A percentile compares a stretch with the other conserved stretches of the same genome.
Conservation (phyloP, 371 early-diverging fungal species). For the Capillidium heterosporum region DNA sequence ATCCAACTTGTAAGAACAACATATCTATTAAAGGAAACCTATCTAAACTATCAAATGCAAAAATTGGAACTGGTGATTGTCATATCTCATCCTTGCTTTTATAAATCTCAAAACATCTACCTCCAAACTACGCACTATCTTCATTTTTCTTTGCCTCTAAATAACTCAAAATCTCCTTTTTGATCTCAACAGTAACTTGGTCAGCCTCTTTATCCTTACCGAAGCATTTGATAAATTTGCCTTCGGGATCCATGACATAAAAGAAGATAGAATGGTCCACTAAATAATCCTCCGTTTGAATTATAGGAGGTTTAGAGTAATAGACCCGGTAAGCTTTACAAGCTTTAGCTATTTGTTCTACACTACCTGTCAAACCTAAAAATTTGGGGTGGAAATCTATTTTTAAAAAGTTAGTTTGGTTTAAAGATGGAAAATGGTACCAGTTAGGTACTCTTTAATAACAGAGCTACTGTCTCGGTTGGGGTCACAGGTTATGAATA, state of each 20-base stretch:
- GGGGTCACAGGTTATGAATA: conserved; percentile 94
- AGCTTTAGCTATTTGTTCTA: conserved; percentile 59
- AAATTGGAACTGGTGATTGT: no score
- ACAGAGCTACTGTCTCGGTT: conserved; percentile 74
- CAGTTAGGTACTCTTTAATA: conserved; percentile 69
- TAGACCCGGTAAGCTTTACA: conserved; percentile 91
- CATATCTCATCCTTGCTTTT: no score
- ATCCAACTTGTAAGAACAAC: no score
- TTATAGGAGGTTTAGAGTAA: conserved; percentile 68
- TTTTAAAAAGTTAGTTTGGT: neutral
- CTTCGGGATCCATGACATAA: conserved; percentile 86
- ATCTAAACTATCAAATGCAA: no score
- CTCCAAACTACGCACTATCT: no score
- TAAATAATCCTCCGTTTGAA: conserved; percentile 77
- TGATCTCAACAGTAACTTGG: conserved; percentile 34
- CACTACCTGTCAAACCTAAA: conserved; percentile 78
- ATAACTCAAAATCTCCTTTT: conserved; percentile 21
- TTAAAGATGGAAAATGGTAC: conserved; percentile 10
- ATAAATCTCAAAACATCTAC: no score
- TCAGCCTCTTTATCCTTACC: conserved; percentile 54
- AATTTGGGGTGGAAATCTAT: conserved; percentile 82
- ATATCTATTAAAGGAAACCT: no score
- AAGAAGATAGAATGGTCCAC: conserved; percentile 97
- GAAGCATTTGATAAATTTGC: conserved; percentile 77
- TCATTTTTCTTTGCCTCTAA: no score